phyloP scores from a whole-genome alignment of 23 red algal species.

The Chondrus crispus region DNA sequence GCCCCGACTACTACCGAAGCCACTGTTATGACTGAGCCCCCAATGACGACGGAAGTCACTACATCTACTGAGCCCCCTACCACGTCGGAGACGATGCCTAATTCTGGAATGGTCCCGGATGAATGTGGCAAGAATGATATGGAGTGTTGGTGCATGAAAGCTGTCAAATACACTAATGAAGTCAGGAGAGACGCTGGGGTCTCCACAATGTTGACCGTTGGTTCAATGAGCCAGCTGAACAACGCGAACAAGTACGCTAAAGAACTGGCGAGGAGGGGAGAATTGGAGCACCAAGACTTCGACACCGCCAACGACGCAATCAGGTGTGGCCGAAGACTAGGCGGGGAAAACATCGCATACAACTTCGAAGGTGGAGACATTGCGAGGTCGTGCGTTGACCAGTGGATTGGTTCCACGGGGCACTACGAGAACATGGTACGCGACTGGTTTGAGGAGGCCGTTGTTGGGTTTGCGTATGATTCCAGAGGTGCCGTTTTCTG shows the following conservation, averaged over 20 bases:
- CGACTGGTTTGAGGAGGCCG: constrained; percentile 6
- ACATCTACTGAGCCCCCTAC: too few relatives aligned
- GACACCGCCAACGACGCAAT: background rate
- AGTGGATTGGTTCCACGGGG: constrained; percentile 14
- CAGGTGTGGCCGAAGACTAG: constrained; percentile 13
- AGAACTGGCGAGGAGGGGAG: background rate
- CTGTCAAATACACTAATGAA: background rate
- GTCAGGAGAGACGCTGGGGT: background rate
- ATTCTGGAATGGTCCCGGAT: too few relatives aligned
- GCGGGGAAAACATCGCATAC: constrained; percentile 32
- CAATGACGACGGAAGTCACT: too few relatives aligned
- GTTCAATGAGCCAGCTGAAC: constrained; percentile 10
- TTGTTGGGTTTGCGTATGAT: constrained; percentile 20
- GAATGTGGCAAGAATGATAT: constrained; percentile 14
- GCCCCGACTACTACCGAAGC: too few relatives aligned
- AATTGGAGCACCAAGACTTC: constrained; percentile 15
- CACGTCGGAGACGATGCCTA: too few relatives aligned
- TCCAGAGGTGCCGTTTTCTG: constrained; percentile 5
- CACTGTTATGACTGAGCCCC: too few relatives aligned
- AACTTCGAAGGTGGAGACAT: constrained; percentile 6
- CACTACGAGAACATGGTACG: constrained; percentile 33
- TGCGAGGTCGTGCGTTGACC: constrained; percentile 14
- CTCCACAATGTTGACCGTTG: background rate
- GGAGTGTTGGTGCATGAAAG: constrained; percentile 3
- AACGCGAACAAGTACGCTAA: constrained; percentile 16